Conservation (phyloP, 345 rosid species). For the Isatis tinctoria region DNA sequence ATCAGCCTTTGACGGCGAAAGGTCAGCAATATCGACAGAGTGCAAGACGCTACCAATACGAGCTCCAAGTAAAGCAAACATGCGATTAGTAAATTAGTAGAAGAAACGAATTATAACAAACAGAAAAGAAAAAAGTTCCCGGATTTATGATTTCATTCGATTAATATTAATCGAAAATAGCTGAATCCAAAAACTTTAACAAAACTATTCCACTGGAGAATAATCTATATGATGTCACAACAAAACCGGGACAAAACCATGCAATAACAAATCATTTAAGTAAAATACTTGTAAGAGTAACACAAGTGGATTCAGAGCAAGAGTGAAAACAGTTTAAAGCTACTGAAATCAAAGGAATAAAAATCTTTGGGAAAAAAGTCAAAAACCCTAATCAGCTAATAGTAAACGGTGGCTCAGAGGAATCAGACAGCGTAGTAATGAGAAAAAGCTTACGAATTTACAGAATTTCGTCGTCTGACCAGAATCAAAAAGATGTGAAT, state of each 20-base stretch:
- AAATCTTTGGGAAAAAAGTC: not conserved
- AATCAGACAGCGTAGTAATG: not conserved
- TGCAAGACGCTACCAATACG: not conserved
- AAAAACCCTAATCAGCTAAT: slow-evolving; percentile 29
- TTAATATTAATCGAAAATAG: not conserved
- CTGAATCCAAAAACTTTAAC: not conserved
- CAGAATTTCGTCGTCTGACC: not conserved
- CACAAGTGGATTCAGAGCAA: not conserved
- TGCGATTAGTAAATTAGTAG: not conserved
- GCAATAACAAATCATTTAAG: slow-evolving; percentile 1
- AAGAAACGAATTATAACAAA: not conserved
- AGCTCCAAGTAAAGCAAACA: not conserved
- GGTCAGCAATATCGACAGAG: not conserved
- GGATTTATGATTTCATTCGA: not conserved
- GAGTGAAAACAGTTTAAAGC: not conserved
- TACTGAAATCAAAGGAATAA: not conserved
- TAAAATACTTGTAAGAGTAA: not conserved
- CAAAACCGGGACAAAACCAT: not conserved
- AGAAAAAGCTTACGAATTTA: not conserved
- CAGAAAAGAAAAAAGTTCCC: not conserved
- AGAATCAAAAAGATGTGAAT: not conserved
- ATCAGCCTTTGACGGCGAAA: not conserved
- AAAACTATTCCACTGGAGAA: not conserved
- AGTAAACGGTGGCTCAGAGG: not conserved
- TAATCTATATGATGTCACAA: not conserved